Conservation (phyloP, 225 moss, liverwort and hornwort species). For the Ulota crispa region DNA sequence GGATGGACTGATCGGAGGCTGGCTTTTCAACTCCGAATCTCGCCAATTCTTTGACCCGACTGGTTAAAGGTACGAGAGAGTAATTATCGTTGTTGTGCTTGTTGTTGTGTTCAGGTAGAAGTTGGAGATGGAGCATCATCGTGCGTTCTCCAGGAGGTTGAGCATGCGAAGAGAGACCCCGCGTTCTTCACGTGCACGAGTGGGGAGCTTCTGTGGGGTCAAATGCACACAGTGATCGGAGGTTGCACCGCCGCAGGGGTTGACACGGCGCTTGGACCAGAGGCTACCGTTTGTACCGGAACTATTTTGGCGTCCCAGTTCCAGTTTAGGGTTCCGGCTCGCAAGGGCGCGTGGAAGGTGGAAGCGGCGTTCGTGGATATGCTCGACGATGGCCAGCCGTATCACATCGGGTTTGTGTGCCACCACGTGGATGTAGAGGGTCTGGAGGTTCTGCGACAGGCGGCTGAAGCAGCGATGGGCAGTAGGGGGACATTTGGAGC, state of each 20-base stretch:
- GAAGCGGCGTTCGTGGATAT: conserved; percentile 13
- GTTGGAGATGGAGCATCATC: background rate
- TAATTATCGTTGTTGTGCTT: background rate
- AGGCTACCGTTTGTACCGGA: background rate
- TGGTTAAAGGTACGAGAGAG: background rate
- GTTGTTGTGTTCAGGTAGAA: conserved; percentile 6
- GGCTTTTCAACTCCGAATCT: too few species aligned
- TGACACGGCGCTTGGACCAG: conserved; percentile 33
- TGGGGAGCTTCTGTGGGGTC: conserved; percentile 63
- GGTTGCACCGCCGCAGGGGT: conserved; percentile 16
- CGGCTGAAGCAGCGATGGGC: conserved; percentile 16
- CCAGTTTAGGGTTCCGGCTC: conserved; percentile 26
- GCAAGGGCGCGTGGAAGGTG: conserved; percentile 48
- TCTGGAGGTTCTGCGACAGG: conserved; percentile 25
- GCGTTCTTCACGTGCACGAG: conserved; percentile 47
- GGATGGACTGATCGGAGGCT: background rate
- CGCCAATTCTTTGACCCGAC: background rate
- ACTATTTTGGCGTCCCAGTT: conserved; percentile 12
- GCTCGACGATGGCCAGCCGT: background rate
- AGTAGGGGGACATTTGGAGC: conserved; percentile 3
- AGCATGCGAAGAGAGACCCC: conserved; percentile 17
- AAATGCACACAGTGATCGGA: conserved; percentile 48
- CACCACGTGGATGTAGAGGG: conserved; percentile 37
- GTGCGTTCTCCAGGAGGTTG: conserved; percentile 10
- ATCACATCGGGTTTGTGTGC: conserved; percentile 43